Evolutionary conservation across 306 rosid species (phyloP).

Genomic region (Dalbergia cochinchinensis): DNA sequence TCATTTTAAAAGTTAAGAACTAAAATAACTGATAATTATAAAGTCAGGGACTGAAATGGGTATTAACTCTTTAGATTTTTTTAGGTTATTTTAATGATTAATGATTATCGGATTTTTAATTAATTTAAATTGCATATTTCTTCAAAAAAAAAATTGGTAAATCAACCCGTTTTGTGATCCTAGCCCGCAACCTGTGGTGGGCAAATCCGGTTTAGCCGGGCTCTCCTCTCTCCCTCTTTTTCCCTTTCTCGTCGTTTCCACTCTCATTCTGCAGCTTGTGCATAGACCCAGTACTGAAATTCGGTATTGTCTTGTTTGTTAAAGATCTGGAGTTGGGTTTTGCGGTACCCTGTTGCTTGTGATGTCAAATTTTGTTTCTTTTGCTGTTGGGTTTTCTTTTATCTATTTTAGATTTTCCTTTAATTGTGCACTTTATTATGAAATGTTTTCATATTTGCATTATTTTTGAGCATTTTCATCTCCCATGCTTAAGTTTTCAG

Average conservation of each 20-base stretch:
- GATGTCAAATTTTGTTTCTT: neutral
- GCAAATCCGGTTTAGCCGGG: too few relatives aligned
- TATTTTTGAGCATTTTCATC: slow-evolving; percentile 13
- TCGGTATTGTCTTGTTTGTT: neutral
- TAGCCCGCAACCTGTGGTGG: too few relatives aligned
- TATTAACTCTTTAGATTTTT: too few relatives aligned
- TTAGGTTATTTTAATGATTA: too few relatives aligned
- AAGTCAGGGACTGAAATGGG: too few relatives aligned
- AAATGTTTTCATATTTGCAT: neutral
- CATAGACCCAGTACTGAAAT: neutral
- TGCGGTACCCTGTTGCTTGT: neutral
- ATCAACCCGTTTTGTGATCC: too few relatives aligned
- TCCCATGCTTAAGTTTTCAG: neutral
- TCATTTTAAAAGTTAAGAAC: too few relatives aligned
- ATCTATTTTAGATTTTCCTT: neutral
- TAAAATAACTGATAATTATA: too few relatives aligned
- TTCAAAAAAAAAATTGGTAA: too few relatives aligned
- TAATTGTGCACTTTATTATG: neutral
- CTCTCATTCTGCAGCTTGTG: neutral
- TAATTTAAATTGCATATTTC: too few relatives aligned
- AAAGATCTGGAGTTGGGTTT: neutral
- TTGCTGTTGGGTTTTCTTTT: neutral
- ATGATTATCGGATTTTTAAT: too few relatives aligned
- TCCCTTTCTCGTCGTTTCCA: neutral
- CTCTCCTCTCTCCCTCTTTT: too few relatives aligned